Percentiles rank a stretch among this genome's conserved stretches.
Conservation (phyloP, 169 alveolate species). For the Plasmodium vinckei region DNA sequence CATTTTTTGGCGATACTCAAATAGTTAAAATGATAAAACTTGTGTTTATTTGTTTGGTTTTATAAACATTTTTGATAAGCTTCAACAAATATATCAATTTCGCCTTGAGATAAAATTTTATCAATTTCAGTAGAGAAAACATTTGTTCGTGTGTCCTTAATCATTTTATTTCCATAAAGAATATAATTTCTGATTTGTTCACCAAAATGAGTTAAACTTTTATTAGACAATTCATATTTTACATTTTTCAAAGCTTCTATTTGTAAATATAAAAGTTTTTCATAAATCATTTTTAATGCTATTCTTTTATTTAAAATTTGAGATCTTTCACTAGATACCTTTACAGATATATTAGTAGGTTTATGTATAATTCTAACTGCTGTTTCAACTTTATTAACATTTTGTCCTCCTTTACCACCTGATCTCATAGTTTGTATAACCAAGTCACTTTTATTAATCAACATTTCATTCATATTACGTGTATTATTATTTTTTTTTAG, state of each 20-base stretch:
- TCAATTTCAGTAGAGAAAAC: conserved; percentile 58
- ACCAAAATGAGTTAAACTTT: conserved; percentile 68
- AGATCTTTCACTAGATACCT: conserved; percentile 83
- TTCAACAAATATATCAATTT: conserved; percentile 59
- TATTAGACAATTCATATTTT: conserved; percentile 54
- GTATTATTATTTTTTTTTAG: conserved; percentile 16
- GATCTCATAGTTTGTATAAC: conserved; percentile 93
- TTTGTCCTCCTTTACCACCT: conserved; percentile 97
- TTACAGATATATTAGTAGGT: conserved; percentile 93
- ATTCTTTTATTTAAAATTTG: conserved; percentile 81
- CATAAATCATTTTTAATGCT: conserved; percentile 81
- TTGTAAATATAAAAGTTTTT: conserved; percentile 76
- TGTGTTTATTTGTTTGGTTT: not conserved
- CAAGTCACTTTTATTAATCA: conserved; percentile 87
- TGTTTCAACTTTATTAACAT: conserved; percentile 95
- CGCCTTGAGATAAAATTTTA: conserved; percentile 59
- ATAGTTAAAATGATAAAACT: too few species aligned
- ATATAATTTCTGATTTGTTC: conserved; percentile 73
- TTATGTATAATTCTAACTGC: conserved; percentile 94
- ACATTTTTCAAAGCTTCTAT: conserved; percentile 56
- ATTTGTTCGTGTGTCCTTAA: conserved; percentile 55
- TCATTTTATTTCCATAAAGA: conserved; percentile 73
- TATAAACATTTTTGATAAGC: conserved; percentile 46
- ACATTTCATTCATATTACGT: conserved; percentile 57
- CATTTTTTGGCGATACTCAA: too few species aligned